These are phyloP conservation scores for Smittium culicis DNA, from an alignment of 371 early-diverging fungal species.

Conservation along the genomic window DNA sequence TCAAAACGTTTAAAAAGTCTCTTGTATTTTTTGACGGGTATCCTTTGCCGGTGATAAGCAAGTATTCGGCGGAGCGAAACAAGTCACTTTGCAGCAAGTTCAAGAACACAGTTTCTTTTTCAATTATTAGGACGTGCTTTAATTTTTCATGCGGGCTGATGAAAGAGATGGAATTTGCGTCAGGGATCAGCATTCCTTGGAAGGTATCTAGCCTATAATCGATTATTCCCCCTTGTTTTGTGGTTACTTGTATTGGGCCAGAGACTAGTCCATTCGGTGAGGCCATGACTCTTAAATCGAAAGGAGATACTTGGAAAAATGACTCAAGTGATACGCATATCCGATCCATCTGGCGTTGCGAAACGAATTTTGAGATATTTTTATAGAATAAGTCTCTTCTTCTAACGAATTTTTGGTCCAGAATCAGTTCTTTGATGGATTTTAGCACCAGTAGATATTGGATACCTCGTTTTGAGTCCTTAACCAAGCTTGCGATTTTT, in stretches of 20 bases:
- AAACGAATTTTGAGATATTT: not conserved
- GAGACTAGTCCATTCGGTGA: conserved; percentile 3
- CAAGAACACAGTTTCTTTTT: conserved; percentile 9
- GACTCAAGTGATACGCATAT: not conserved
- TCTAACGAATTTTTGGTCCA: conserved; percentile 5
- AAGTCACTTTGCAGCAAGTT: not conserved
- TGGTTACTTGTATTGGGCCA: not conserved
- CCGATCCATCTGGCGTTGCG: conserved; percentile 1
- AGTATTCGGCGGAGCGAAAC: not conserved
- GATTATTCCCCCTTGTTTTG: not conserved
- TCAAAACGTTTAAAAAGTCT: not conserved
- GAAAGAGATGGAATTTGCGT: conserved; percentile 2
- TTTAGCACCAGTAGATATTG: conserved; percentile 9
- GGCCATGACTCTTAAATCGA: conserved; percentile 5
- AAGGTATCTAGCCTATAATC: conserved; percentile 4
- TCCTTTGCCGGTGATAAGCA: conserved; percentile 8
- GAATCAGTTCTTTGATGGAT: not conserved
- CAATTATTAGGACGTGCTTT: conserved; percentile 7
- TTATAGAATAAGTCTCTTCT: conserved; percentile 10
- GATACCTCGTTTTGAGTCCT: not conserved
- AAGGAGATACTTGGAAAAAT: conserved; percentile 4
- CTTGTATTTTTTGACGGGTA: conserved; percentile 6
- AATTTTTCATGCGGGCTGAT: not conserved
- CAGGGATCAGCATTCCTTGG: conserved; percentile 6
- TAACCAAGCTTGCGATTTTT: not conserved